Conservation (phyloP, 108 stramenopile genomes). For the Cyclotella choctawhatcheeana region DNA sequence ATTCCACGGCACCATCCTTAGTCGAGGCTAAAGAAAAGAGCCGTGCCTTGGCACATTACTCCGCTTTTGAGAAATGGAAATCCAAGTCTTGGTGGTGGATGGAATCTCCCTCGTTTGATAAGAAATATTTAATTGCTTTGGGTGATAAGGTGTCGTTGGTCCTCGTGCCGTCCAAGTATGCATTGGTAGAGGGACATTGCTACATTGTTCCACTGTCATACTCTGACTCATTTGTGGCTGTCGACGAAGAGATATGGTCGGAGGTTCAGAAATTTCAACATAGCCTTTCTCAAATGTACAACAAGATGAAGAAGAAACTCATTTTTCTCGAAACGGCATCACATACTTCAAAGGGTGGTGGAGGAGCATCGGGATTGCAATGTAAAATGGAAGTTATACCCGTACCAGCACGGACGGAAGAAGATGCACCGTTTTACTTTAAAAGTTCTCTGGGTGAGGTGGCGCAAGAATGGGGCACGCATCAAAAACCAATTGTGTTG, state of each 20-base stretch:
- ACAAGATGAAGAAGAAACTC: slow-evolving; percentile 52
- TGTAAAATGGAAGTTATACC: slow-evolving; percentile 75
- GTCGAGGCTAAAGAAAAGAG: slow-evolving; percentile 17
- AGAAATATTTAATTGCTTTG: slow-evolving; percentile 64
- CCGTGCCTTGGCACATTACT: slow-evolving; percentile 57
- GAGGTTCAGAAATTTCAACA: slow-evolving; percentile 70
- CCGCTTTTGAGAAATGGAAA: slow-evolving; percentile 57
- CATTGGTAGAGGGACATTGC: slow-evolving; percentile 47
- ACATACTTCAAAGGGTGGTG: slow-evolving; percentile 32
- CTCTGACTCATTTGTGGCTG: slow-evolving; percentile 60
- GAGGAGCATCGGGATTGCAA: slow-evolving; percentile 54
- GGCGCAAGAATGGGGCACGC: slow-evolving; percentile 84
- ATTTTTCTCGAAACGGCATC: slow-evolving; percentile 76
- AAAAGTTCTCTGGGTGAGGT: slow-evolving; percentile 70
- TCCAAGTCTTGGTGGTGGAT: slow-evolving; percentile 82
- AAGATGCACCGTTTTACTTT: slow-evolving; percentile 81
- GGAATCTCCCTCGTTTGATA: slow-evolving; percentile 65
- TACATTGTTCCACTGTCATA: slow-evolving; percentile 48
- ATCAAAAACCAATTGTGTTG: slow-evolving; percentile 59
- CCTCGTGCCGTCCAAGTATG: slow-evolving; percentile 61
- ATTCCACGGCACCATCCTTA: background rate
- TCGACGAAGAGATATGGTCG: slow-evolving; percentile 72
- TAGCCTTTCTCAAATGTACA: slow-evolving; percentile 62
- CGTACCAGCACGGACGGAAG: slow-evolving; percentile 50
- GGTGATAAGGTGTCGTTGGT: slow-evolving; percentile 74